phyloP scores from a whole-genome alignment of 495 filamentous ascomycete genomes.

The Penicillium cataractarum region DNA sequence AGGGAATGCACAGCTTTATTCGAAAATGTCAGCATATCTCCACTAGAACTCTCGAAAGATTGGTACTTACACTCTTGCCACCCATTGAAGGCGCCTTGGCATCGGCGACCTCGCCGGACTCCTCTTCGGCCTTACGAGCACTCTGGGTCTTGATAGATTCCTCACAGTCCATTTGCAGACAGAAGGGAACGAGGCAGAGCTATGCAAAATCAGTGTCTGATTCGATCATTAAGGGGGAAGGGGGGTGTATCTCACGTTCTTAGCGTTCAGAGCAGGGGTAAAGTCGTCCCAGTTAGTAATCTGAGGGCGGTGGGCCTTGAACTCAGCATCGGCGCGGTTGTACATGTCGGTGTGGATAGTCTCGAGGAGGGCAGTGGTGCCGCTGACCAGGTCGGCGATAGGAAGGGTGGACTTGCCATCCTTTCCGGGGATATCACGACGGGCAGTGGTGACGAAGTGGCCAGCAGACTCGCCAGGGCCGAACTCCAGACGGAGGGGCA shows the following conservation, averaged over 20 bases:
- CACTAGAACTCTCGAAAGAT: neutral
- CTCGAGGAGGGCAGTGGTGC: slow-evolving; percentile 79
- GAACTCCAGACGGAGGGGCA: slow-evolving; percentile 91
- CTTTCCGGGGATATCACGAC: slow-evolving; percentile 74
- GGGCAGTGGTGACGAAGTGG: slow-evolving; percentile 78
- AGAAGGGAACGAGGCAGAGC: slow-evolving; percentile 73
- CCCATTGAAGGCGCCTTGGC: slow-evolving; percentile 90
- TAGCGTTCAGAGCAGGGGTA: slow-evolving; percentile 79
- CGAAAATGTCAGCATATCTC: neutral
- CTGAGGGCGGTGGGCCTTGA: slow-evolving; percentile 73
- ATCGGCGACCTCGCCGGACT: slow-evolving; percentile 70
- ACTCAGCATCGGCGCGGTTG: slow-evolving; percentile 76
- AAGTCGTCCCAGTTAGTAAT: slow-evolving; percentile 91
- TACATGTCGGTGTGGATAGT: slow-evolving; percentile 88
- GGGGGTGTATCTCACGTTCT: slow-evolving; percentile 64
- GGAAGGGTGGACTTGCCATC: slow-evolving; percentile 74
- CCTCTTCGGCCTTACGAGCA: slow-evolving; percentile 68
- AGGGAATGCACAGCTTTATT: slow-evolving; percentile 86
- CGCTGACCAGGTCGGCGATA: slow-evolving; percentile 68
- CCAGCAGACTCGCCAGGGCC: slow-evolving; percentile 90
- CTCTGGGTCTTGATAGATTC: slow-evolving; percentile 91
- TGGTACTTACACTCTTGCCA: slow-evolving; percentile 62
- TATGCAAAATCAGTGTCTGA: neutral
- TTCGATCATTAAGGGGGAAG: neutral
- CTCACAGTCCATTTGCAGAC: slow-evolving; percentile 79